phyloP scores from a whole-genome alignment of 148 eudicot species.

The Silene latifolia region DNA sequence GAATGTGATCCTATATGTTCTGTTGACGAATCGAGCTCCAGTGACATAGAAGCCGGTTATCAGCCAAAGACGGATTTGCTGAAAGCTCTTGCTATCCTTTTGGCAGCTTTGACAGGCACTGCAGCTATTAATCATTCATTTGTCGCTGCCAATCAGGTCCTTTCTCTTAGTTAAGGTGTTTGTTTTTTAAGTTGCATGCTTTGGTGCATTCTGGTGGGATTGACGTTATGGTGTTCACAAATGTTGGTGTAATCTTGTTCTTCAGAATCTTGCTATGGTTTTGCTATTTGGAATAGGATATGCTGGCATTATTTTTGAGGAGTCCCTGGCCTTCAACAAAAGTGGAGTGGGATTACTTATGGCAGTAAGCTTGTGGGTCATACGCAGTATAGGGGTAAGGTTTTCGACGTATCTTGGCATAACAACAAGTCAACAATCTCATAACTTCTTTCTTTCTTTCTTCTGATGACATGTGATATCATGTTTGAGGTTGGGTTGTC shows the following conservation, averaged over 20 bases:
- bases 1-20: constrained; percentile 90
- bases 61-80: constrained; percentile 83
- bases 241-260: constrained; percentile 18
- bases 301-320: constrained; percentile 92
- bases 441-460: not conserved
- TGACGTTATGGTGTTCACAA: not conserved
- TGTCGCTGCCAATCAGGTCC: constrained; percentile 97
- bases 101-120: constrained; percentile 74
- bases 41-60: constrained; percentile 50
- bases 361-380: constrained; percentile 94
- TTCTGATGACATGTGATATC: not conserved
- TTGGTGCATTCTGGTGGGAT: constrained; percentile 5
- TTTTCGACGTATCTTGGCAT: constrained; percentile 5
- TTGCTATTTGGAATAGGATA: constrained; percentile 87
- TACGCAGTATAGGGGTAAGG: constrained; percentile 88
- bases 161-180: constrained; percentile 2
- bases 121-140: constrained; percentile 81
- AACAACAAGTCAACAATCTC: not conserved
- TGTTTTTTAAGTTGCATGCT: constrained; percentile 6
- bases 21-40: constrained; percentile 70
- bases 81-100: constrained; percentile 76
- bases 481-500: not conserved
- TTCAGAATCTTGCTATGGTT: constrained; percentile 89
- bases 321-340: constrained; percentile 93
- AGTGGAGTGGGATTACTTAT: constrained; percentile 94